Conservation (phyloP, 306 rosid genomes). For the Chamaecrista fasciculata region DNA sequence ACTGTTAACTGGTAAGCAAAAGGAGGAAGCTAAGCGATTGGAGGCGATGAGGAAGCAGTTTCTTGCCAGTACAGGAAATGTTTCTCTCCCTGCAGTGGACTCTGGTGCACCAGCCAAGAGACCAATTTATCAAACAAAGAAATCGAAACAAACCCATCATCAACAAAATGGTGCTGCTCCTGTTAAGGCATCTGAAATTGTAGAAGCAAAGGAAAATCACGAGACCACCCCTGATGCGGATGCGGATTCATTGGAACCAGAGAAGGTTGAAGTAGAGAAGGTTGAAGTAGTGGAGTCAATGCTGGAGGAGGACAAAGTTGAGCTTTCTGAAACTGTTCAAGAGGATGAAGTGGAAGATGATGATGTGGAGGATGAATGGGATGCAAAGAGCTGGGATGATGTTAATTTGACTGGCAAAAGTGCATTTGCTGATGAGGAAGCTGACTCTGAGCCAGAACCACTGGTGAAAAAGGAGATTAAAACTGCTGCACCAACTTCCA, state of each 20-base stretch:
- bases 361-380: conserved; percentile 90
- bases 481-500: conserved; percentile 36
- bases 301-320: conserved; percentile 52
- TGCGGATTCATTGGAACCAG: conserved; percentile 43
- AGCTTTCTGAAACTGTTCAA: conserved; percentile 51
- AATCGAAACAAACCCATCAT: conserved; percentile 49
- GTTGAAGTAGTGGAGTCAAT: conserved; percentile 54
- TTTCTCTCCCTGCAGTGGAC: conserved; percentile 49
- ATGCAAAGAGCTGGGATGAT: conserved; percentile 96
- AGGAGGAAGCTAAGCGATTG: conserved; percentile 71
- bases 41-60: conserved; percentile 86
- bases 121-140: conserved; percentile 80
- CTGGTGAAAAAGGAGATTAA: conserved; percentile 44
- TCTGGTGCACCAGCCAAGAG: conserved; percentile 57
- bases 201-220: conserved; percentile 47
- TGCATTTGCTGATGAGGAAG: conserved; percentile 93
- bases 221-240: conserved; percentile 49
- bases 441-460: conserved; percentile 60
- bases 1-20: conserved; percentile 70
- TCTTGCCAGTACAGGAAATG: conserved; percentile 53
- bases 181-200: conserved; percentile 47
- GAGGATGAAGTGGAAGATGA: conserved; percentile 65
- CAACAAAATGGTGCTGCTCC: conserved; percentile 56
- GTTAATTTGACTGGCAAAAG: conserved; percentile 58
- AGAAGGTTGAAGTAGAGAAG: conserved; percentile 64